These are phyloP conservation scores for Ustilago trichophora DNA, from an alignment of 1,284 basidiomycete genomes.

Conservation along the genomic window DNA sequence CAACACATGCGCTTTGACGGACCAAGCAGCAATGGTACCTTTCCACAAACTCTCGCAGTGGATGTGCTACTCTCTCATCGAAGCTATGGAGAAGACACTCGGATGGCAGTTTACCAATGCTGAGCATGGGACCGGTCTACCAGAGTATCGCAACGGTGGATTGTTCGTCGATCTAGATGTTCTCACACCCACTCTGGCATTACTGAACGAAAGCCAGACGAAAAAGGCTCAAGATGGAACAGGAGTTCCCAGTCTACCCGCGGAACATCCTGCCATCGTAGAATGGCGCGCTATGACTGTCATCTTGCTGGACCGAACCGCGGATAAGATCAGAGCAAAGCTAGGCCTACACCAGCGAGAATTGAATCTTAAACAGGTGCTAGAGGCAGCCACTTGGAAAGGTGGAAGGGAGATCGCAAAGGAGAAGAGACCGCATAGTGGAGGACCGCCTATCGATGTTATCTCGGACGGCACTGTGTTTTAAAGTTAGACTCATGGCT, in stretches of 20 bases:
- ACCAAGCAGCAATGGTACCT: conserved; percentile 73
- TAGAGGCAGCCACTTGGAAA: conserved; percentile 96
- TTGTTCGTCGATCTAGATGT: conserved; percentile 81
- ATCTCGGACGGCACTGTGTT: conserved; percentile 40
- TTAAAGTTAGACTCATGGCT: no score
- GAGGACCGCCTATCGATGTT: conserved; percentile 79
- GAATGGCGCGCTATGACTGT: conserved; percentile 97
- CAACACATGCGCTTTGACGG: not conserved
- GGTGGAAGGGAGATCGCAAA: conserved; percentile 87
- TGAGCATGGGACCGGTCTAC: conserved; percentile 75
- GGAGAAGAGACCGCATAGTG: conserved; percentile 75
- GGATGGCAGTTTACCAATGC: conserved; percentile 79
- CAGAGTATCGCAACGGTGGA: conserved; percentile 70
- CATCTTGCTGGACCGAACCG: conserved; percentile 73
- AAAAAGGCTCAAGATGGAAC: no score
- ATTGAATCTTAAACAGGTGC: conserved; percentile 80
- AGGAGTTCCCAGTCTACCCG: conserved; percentile 69
- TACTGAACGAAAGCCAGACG: no score
- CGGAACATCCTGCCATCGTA: conserved; percentile 85
- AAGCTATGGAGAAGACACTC: conserved; percentile 67
- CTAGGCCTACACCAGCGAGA: conserved; percentile 69
- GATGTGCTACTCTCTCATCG: conserved; percentile 67
- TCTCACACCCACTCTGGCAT: conserved; percentile 45
- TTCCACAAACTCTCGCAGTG: conserved; percentile 95
- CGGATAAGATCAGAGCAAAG: conserved; percentile 29